Evolutionary conservation across 495 filamentous ascomycete genomes (phyloP), one percentile per base, ranked within the genome.

Genomic region (Penicillium steckii): DNA sequence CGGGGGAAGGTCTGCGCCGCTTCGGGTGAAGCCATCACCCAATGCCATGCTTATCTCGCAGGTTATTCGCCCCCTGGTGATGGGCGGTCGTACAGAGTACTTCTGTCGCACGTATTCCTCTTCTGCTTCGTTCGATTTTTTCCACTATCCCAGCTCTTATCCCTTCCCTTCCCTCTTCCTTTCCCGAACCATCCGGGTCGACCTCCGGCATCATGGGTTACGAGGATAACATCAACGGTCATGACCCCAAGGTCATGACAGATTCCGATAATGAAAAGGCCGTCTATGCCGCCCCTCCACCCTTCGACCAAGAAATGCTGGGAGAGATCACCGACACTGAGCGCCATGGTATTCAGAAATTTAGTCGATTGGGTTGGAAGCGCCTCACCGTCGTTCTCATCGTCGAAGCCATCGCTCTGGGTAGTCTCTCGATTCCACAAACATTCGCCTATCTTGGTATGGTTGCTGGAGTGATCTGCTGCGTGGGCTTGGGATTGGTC

Each of bases 361-460:
- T 59, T 48, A 70, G 53, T 24, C 65, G 67, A 38, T 59, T 73
- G 25, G 69, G 69, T 7, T 73, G 69, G 69, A 70, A 70, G 55
- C 61, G 69, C 42, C 58, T 73, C 26, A 71, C 68, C 18, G 51
- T 71, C 38, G 64, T 71, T 41, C 74, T 87, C 37, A 84, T 87
- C 53, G 84, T 84, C 50, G 82, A 85, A 59, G 81, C 82, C 26
- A 84, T 87, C 47, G 80, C 84, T 4, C 77, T 86, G 8, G 84
- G 84, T 32, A 80, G 73, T 67, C 66, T 87, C 56, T 80, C 78
- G 27, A 74, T 87, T 26, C 84, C 84, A 1, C 62, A 65, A 4
- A 79, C 78, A 17, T 84, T 86, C 44, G 82, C 84, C 7, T 71
- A 71, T 4, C 67, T 87, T 1, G 84, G 84, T n/a, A 84, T 87